Evolutionary conservation across 768 basidiomycete genomes (phyloP), one percentile per base, ranked within the genome.

Genomic region (Piloderma croceum): DNA sequence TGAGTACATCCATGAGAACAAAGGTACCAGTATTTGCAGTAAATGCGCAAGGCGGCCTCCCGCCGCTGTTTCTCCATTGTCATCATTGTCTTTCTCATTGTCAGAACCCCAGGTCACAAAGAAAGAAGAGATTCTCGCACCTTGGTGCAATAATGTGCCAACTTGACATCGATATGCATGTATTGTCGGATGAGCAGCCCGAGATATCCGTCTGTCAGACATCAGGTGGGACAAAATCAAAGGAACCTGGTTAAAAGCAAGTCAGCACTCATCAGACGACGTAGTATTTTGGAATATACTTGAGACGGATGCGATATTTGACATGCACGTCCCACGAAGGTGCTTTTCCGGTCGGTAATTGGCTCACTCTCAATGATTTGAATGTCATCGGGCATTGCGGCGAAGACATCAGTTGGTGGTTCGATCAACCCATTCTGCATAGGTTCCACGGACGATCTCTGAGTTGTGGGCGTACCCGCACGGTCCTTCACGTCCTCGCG

Each of bases 31-130:
- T 34, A 94, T 90, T 47, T 92, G 90, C 4, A 99, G 64, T 2
- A 99, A 71, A 59, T 97, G 93, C 1, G 90, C 90, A 17, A 98
- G 64, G 13, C 94, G 76, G 31, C 85, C 81, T 4, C 94, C 94
- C 15, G 94, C 94, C 1, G 90, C 91, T 0, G 85, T 81, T 64
- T 99, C 94, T 2, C 92, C 90, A 43, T 97, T 88, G 44, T 98
- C 93, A 42, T 93, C 90, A 43, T 96, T 93, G 54, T 97, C 93
- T 90, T 48, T 21, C 24, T 22, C 48, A 21, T 7, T 45, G 41
- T 21, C 42, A 50, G 13, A 41, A 32, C 10, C 18, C 6, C 13
- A 24, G 44, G 20, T 12, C n/a, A n/a, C n/a, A n/a, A 15, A 45
- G 17, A 39, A 36, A 32, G 21, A n/a, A 9, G 12, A 9, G 15